A percentile compares a stretch with the other conserved stretches of the same genome.
Conservation (phyloP, 1,284 basidiomycete species). For the Cronartium quercuum region DNA sequence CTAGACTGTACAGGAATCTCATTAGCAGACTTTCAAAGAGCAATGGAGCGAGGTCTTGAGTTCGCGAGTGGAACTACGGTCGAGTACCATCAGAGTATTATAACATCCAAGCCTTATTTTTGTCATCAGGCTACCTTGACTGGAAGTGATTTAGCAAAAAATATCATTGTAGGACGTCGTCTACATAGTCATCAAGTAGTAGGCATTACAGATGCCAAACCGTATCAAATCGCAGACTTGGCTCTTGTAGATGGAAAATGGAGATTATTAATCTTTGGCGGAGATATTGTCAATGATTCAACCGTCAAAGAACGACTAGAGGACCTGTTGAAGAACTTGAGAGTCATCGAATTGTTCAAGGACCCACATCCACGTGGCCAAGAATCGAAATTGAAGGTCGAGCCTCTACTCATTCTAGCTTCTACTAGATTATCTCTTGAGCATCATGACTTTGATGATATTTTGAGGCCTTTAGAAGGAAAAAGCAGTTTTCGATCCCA, state of each 20-base stretch:
- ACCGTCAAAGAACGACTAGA: slow-evolving; percentile 20
- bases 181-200: slow-evolving; percentile 44
- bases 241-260: neutral
- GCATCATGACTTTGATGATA: slow-evolving; percentile 33
- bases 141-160: neutral
- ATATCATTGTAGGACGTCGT: neutral
- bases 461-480: slow-evolving; percentile 40
- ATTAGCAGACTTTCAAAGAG: neutral
- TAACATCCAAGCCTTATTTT: too few relatives aligned
- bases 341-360: slow-evolving; percentile 44
- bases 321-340: neutral
- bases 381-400: slow-evolving; percentile 41
- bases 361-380: slow-evolving; percentile 43
- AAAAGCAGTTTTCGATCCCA: slow-evolving; percentile 36
- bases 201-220: slow-evolving; percentile 40
- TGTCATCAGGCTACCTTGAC: too few relatives aligned
- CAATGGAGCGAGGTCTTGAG: neutral
- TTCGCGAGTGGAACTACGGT: neutral
- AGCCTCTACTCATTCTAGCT: slow-evolving; percentile 43
- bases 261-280: neutral
- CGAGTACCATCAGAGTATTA: neutral
- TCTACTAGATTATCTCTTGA: slow-evolving; percentile 40
- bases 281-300: slow-evolving; percentile 10
- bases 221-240: slow-evolving; percentile 32
- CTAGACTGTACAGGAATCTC: neutral